Percentiles rank a stretch among this genome's conserved stretches.
Evolutionary conservation across 805 yeast genomes (phyloP).

Genomic region (Pichia gijzeniarum): DNA sequence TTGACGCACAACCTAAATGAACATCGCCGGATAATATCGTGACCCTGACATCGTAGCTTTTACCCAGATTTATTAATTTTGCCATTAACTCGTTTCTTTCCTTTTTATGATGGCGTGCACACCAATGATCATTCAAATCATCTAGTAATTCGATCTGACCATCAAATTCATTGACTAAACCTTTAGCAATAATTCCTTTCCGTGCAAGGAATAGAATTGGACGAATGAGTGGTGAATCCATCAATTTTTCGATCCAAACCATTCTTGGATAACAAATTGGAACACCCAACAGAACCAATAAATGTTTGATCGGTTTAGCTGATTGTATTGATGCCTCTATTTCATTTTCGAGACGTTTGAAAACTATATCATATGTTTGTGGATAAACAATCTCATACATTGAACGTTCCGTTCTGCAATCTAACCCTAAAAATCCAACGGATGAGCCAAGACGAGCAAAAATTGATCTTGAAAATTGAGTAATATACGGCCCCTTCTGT

Average conservation of each 20-base stretch:
- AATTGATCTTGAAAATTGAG: conserved; percentile 58
- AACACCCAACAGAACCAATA: conserved; percentile 81
- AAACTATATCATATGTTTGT: conserved; percentile 54
- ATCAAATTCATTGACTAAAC: conserved; percentile 85
- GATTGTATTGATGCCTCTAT: conserved; percentile 33
- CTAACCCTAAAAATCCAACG: conserved; percentile 71
- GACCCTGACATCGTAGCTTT: conserved; percentile 57
- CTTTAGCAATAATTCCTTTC: conserved; percentile 57
- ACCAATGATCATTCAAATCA: conserved; percentile 96
- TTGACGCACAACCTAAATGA: conserved; percentile 79
- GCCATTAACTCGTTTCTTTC: conserved; percentile 73
- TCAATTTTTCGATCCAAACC: conserved; percentile 79
- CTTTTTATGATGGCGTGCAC: conserved; percentile 75
- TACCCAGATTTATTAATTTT: conserved; percentile 59
- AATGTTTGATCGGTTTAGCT: conserved; percentile 55
- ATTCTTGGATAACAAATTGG: conserved; percentile 93
- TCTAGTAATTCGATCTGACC: conserved; percentile 88
- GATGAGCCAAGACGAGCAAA: conserved; percentile 70
- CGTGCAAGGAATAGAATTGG: conserved; percentile 61
- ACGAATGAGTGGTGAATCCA: conserved; percentile 52
- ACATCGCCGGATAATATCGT: conserved; percentile 93
- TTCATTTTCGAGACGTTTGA: conserved; percentile 54
- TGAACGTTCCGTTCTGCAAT: conserved; percentile 88
- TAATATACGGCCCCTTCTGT: conserved; percentile 60
- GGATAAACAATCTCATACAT: conserved; percentile 47